Conservation (phyloP, 1,284 basidiomycete genomes). For the Trichosporon asahii region DNA sequence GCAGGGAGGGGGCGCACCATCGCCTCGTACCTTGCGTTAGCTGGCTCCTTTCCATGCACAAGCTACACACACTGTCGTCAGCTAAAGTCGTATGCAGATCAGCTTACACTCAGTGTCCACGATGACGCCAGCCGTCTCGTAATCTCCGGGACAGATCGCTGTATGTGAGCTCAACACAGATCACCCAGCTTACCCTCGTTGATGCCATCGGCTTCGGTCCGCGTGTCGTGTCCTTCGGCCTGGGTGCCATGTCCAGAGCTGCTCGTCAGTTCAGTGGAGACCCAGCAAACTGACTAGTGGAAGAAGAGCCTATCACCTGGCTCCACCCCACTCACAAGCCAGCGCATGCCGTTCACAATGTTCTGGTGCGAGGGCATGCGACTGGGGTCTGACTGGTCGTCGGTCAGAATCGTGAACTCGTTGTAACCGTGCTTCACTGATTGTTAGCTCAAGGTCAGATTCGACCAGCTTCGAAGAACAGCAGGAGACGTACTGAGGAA, state of each 20-base stretch:
- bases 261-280: neutral
- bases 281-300: slow-evolving; percentile 56
- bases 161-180: neutral
- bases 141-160: slow-evolving; percentile 80
- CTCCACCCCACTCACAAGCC: slow-evolving; percentile 73
- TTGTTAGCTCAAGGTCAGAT: too few species aligned
- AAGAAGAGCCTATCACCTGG: slow-evolving; percentile 89
- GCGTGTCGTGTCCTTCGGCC: slow-evolving; percentile 63
- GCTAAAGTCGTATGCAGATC: neutral
- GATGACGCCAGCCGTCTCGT: slow-evolving; percentile 67
- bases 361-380: slow-evolving; percentile 72
- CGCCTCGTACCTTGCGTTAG: slow-evolving; percentile 52
- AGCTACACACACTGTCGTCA: slow-evolving; percentile 18
- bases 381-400: slow-evolving; percentile 64
- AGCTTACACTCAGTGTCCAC: slow-evolving; percentile 60
- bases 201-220: slow-evolving; percentile 47
- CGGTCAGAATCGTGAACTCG: slow-evolving; percentile 85
- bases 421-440: slow-evolving; percentile 64
- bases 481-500: slow-evolving; percentile 60
- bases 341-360: slow-evolving; percentile 82
- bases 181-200: slow-evolving; percentile 44
- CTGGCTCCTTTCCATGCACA: too few species aligned
- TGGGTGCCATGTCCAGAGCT: slow-evolving; percentile 75
- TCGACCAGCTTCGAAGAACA: too few species aligned
- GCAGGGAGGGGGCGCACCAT: slow-evolving; percentile 66